Evolutionary conservation across 805 yeast species (phyloP).

Genomic region (Saitoella complicata): DNA sequence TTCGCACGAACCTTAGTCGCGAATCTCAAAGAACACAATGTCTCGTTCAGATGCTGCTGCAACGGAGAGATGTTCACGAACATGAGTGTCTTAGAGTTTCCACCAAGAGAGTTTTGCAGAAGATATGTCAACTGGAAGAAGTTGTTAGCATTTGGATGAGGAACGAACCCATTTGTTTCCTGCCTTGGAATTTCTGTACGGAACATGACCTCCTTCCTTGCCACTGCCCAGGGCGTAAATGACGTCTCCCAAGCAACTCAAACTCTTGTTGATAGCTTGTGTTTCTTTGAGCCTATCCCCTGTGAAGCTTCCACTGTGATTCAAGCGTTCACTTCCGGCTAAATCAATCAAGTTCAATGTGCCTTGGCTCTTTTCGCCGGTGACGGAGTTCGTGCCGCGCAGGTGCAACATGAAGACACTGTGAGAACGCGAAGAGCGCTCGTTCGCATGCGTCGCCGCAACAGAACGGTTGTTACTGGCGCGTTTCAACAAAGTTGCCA

Average conservation of each 20-base stretch:
- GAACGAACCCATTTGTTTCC: background rate
- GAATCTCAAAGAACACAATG: conserved; percentile 71
- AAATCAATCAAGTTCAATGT: conserved; percentile 68
- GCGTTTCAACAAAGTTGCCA: conserved; percentile 31
- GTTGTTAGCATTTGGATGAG: background rate
- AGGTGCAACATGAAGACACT: conserved; percentile 56
- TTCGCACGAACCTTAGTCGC: conserved; percentile 38
- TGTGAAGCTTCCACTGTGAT: conserved; percentile 47
- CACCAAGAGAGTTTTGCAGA: conserved; percentile 68
- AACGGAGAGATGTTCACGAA: conserved; percentile 75
- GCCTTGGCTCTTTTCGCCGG: conserved; percentile 38
- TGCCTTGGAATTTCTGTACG: conserved; percentile 47
- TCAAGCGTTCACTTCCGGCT: conserved; percentile 84
- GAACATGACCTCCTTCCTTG: conserved; percentile 33
- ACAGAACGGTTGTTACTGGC: conserved; percentile 56
- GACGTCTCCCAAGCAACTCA: conserved; percentile 82
- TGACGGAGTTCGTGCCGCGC: conserved; percentile 33
- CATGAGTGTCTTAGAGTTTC: conserved; percentile 81
- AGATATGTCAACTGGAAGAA: conserved; percentile 46
- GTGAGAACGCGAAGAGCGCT: conserved; percentile 82
- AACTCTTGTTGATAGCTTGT: conserved; percentile 71
- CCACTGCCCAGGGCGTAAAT: conserved; percentile 45
- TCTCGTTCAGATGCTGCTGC: conserved; percentile 47
- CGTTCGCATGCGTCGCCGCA: conserved; percentile 68
- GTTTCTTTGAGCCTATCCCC: conserved; percentile 80